Evolutionary conservation across 371 early-diverging fungal genomes (phyloP).

Genomic region (Mucor plumbeus): DNA sequence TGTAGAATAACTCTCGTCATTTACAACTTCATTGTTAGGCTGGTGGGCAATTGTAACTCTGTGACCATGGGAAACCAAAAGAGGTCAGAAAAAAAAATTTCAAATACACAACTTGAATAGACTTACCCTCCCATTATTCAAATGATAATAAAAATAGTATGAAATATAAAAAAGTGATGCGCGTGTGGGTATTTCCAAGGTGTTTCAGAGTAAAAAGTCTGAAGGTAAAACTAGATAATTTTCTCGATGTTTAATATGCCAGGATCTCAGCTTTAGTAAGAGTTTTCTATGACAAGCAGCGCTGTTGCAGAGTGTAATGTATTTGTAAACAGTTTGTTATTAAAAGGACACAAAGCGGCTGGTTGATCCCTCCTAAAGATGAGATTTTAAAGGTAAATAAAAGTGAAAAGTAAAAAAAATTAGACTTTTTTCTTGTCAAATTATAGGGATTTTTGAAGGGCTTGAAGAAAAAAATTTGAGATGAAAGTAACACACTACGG

Average conservation of each 20-base stretch:
- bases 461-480: constrained; percentile 1
- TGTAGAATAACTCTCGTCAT: constrained; percentile 14
- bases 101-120: background rate
- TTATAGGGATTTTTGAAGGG: background rate
- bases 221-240: background rate
- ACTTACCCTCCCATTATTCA: constrained; percentile 21
- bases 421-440: constrained; percentile 20
- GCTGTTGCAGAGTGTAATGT: constrained; percentile 15
- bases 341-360: constrained; percentile 25
- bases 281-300: constrained; percentile 13
- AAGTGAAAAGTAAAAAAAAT: constrained; percentile 7
- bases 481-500: constrained; percentile 10
- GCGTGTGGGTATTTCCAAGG: constrained; percentile 13
- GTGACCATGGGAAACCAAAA: background rate
- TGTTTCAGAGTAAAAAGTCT: constrained; percentile 2
- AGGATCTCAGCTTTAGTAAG: background rate
- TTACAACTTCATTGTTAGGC: constrained; percentile 8
- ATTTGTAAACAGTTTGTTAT: constrained; percentile 1
- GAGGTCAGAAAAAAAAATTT: background rate
- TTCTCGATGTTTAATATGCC: background rate
- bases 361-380: constrained; percentile 13
- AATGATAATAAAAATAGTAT: background rate
- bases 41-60: constrained; percentile 42
- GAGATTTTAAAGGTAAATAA: constrained; percentile 5
- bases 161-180: background rate